These are phyloP conservation scores for Silene conica DNA, from an alignment of 148 eudicot genomes.

Conservation along the genomic window DNA sequence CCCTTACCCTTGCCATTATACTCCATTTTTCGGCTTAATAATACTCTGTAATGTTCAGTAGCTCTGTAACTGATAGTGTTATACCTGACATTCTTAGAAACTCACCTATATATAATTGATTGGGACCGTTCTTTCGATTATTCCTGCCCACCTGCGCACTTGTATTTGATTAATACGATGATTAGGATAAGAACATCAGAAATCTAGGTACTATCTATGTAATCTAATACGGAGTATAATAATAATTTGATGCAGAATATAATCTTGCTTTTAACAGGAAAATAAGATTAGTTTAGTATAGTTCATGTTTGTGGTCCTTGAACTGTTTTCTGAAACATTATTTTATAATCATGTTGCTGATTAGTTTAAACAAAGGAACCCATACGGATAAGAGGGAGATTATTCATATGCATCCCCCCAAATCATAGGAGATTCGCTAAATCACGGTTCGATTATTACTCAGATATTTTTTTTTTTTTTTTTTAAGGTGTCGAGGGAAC, in stretches of 20 bases:
- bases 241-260: neutral
- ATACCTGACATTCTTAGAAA: neutral
- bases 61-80: neutral
- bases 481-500: too few species aligned
- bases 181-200: constrained; percentile 12
- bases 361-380: neutral
- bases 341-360: neutral
- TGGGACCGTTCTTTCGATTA: neutral
- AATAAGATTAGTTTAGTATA: neutral
- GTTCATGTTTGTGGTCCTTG: neutral
- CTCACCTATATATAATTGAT: neutral
- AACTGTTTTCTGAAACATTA: neutral
- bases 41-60: neutral
- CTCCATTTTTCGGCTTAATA: constrained; percentile 5
- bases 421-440: constrained; percentile 7
- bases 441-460: too few species aligned
- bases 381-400: constrained; percentile 15
- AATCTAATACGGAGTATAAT: too few species aligned
- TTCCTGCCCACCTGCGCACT: neutral
- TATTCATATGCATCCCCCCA: constrained; percentile 12
- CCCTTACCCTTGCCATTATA: constrained; percentile 14
- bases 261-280: constrained; percentile 3
- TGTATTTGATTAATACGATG: neutral
- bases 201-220: neutral
- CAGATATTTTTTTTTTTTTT: too few species aligned